Conservation (phyloP, 164 flowering plant genomes). For the Vitis rotundifolia region DNA sequence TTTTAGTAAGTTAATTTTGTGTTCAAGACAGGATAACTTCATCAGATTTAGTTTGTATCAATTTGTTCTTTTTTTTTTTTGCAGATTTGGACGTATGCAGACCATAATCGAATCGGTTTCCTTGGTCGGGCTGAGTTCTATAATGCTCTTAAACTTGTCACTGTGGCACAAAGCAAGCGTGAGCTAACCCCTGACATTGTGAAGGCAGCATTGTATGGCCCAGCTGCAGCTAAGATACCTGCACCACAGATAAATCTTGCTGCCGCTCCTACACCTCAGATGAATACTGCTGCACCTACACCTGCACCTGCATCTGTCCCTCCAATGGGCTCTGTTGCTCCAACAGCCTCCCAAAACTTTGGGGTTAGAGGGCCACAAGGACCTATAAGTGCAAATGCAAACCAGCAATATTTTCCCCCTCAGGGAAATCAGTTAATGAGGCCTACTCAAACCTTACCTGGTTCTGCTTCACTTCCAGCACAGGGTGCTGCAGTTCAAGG, state of each 20-base stretch:
- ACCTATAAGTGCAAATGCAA: slow-evolving; percentile 19
- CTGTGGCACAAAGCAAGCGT: slow-evolving; percentile 92
- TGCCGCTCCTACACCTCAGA: slow-evolving; percentile 46
- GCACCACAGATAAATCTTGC: slow-evolving; percentile 81
- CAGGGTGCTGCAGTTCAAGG: slow-evolving; percentile 39
- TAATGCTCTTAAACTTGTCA: slow-evolving; percentile 91
- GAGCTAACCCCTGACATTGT: slow-evolving; percentile 90
- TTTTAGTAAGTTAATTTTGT: neutral
- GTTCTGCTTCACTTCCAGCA: slow-evolving; percentile 37
- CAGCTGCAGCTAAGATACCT: slow-evolving; percentile 95
- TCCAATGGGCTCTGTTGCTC: slow-evolving; percentile 30
- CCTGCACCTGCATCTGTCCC: slow-evolving; percentile 32
- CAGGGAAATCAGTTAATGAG: slow-evolving; percentile 50
- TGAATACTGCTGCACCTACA: slow-evolving; percentile 32
- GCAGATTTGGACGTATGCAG: slow-evolving; percentile 90
- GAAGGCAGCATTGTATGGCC: slow-evolving; percentile 82
- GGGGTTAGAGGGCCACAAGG: slow-evolving; percentile 45
- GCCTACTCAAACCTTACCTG: slow-evolving; percentile 47
- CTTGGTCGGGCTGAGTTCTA: slow-evolving; percentile 85
- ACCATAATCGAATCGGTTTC: slow-evolving; percentile 68
- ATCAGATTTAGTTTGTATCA: neutral
- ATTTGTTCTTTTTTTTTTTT: slow-evolving; percentile 5
- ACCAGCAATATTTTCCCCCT: slow-evolving; percentile 36
- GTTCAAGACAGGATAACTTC: neutral
- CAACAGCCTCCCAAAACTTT: slow-evolving; percentile 44